Base-by-base conservation (phyloP, 2,329 filamentous ascomycete genomes). In the Amylocarpus encephaloides region DNA sequence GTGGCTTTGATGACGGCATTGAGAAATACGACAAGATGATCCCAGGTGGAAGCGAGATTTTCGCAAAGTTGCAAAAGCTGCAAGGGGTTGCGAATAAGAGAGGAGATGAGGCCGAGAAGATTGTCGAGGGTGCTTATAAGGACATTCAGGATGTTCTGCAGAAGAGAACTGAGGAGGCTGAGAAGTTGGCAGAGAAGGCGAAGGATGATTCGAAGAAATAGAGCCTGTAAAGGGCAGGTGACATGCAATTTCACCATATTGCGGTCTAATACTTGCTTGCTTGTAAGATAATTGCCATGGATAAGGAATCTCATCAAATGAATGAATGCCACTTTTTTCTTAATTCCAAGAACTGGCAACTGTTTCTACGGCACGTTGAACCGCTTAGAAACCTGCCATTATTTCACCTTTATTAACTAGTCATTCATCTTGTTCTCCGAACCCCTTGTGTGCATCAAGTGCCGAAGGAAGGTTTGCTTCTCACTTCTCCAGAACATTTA, bases 51-150 rank as follows among this genome's bases (percentile, higher is more conserved):
- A 73, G 75, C 39, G 77, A 85, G 66, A 78, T 89, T 43, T 62
- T 86, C 33, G 73, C 79, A 33, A 85, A 87, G 68, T 64, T 89
- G 48, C 71, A 80, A 61, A 75, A 86, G 59, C 66, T 90, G 48
- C 74, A 79, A 57, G 74, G 85, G 55, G 72, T 85, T 12, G 82
- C 81, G 0, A 73, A 83, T 59, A 80, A 86, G 70, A 81, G 86
- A 65, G 80, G 79, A 44, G 73, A 81, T 5, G 83, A 89, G 66
- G 84, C 83, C 2, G 78, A 88, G 71, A 77, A 81, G 67, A 71
- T 89, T 34, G 66, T 86, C 46, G 81, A 82, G 68, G 82, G 86
- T 64, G 84, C 85, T 0, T 71, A 86, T 43, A 75, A 83, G 40
- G 83, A 88, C 65, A 70, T 88, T 42, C 73, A 76, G 64, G 72